These are phyloP conservation scores for Colletotrichum viniferum DNA, from an alignment of 2,329 filamentous ascomycete genomes.

Conservation along the genomic window DNA sequence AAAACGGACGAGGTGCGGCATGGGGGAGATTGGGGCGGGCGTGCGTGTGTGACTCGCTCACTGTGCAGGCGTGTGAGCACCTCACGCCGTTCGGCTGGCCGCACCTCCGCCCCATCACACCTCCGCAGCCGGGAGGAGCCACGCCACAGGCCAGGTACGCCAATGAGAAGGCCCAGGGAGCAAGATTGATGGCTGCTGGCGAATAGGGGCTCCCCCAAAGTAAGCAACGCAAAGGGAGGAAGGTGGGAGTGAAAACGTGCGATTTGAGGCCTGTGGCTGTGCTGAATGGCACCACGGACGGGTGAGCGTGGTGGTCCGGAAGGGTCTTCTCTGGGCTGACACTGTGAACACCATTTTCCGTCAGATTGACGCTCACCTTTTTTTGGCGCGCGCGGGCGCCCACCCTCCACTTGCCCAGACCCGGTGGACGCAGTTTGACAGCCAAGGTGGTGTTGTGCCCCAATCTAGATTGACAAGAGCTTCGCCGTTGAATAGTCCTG, in stretches of 20 bases:
- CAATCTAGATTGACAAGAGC: conserved; percentile 3
- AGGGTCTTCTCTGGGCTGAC: not conserved
- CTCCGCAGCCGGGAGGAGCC: not conserved
- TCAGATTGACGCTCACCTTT: not conserved
- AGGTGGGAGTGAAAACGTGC: conserved; percentile 17
- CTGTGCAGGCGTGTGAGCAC: not conserved
- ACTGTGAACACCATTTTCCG: not conserved
- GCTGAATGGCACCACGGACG: conserved; percentile 25
- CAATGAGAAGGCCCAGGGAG: not conserved
- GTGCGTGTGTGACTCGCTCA: conserved; percentile 7
- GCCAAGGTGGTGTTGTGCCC: not conserved
- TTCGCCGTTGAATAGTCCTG: not conserved
- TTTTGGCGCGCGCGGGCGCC: not conserved
- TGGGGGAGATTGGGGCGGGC: not conserved
- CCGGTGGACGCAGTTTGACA: not conserved
- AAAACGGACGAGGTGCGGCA: conserved; percentile 16
- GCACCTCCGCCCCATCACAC: not conserved
- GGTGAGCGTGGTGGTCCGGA: conserved; percentile 7
- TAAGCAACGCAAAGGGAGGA: conserved; percentile 2
- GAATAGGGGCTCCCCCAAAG: conserved; percentile 7
- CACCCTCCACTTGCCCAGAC: not conserved
- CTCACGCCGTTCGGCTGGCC: not conserved
- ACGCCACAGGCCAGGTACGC: not conserved
- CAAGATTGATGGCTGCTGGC: not conserved
- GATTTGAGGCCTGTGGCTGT: conserved; percentile 24